Base-by-base conservation (phyloP, 2,329 filamentous ascomycete genomes). In the Talaromyces pinophilus region DNA sequence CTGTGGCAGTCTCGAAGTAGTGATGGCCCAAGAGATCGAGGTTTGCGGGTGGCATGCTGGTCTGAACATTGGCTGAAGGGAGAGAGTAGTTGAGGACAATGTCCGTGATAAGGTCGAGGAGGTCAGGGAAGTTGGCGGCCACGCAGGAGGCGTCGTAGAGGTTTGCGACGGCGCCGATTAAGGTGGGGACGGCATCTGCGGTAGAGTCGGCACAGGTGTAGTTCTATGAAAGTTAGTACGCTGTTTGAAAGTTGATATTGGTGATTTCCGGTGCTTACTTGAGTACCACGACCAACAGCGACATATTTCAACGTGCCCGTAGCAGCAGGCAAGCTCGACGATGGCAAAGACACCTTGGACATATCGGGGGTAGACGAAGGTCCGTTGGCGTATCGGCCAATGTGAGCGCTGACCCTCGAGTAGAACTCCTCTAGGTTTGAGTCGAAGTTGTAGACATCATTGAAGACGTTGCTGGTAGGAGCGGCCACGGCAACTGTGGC, bases 131-230 rank as follows among this genome's bases (percentile, higher is more conserved):
- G 70, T 86, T 82, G 50, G 90, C 84, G 6, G 90, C 90, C 40
- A 94, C 79, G 80, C 94, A 97, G 71, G 88, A 91, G 67, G 89
- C 91, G 80, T 97, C 93, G 88, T 91, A 97, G 72, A 98, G 91
- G 1, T 87, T 89, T 64, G 94, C 94, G 0, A 92, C 75, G 63
- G 94, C 94, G 69, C 94, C 94, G 60, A 83, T 78, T 19, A 88
- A 83, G 10, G 82, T 83, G 15, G 94, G 93, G 0, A 80, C 80
- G 0, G 87, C 85, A 3, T 85, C 85, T 1, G 86, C 75, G 71
- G 90, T 86, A 69, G 79, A 79, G 63, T 84, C 81, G 67, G 86
- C 82, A 83, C 94, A 97, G 62, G 92, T 96, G 83, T 97, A 98
- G 85, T 97, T 97, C 81, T 97, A 89, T 50, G 15, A 22, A 22